These are phyloP conservation scores for Populus deltoides DNA, from an alignment of 345 rosid species.

Conservation along the genomic window DNA sequence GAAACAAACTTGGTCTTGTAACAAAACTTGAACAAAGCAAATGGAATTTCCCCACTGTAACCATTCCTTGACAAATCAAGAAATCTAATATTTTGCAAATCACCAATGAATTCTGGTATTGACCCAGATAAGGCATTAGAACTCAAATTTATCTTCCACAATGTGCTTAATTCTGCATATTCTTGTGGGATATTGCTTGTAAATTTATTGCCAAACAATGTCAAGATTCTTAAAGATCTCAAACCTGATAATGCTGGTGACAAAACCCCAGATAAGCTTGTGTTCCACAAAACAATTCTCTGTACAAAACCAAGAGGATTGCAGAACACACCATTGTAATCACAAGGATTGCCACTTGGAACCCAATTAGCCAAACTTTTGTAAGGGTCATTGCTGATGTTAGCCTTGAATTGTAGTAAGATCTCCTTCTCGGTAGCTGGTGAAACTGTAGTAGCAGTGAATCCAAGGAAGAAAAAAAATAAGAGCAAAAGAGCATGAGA, in stretches of 20 bases:
- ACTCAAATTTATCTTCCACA: constrained; percentile 94
- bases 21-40: constrained; percentile 62
- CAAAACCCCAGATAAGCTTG: constrained; percentile 61
- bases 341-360: constrained; percentile 54
- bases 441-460: constrained; percentile 27
- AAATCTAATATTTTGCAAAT: constrained; percentile 70
- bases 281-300: constrained; percentile 88
- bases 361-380: constrained; percentile 65
- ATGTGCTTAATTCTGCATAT: constrained; percentile 55
- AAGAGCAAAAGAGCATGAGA: constrained; percentile 50
- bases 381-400: constrained; percentile 66
- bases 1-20: constrained; percentile 76
- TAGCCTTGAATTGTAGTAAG: constrained; percentile 78
- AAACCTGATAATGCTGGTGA: constrained; percentile 73
- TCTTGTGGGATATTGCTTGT: constrained; percentile 75
- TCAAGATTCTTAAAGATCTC: constrained; percentile 66
- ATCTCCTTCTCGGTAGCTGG: constrained; percentile 58
- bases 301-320: constrained; percentile 69
- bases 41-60: constrained; percentile 62
- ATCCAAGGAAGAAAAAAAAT: constrained; percentile 36
- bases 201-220: constrained; percentile 81
- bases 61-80: constrained; percentile 87
- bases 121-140: constrained; percentile 84
- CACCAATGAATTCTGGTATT: constrained; percentile 85
- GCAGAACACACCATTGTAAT: constrained; percentile 71